Evolutionary conservation across 2,329 filamentous ascomycete species (phyloP).

Genomic region (Microcera coccophila): DNA sequence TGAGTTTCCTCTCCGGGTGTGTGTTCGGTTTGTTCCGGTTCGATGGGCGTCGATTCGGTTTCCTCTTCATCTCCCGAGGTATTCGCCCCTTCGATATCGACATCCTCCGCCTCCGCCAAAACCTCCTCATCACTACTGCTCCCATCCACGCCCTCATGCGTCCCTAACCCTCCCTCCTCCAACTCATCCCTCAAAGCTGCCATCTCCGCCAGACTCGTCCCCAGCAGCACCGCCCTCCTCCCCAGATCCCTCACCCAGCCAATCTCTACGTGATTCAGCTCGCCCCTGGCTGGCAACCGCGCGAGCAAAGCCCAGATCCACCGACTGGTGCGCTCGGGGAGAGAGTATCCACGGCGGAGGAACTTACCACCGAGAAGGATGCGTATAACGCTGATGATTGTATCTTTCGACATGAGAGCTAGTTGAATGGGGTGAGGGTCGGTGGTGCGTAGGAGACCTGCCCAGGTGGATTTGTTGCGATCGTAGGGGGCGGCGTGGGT

Average conservation of each 20-base stretch:
- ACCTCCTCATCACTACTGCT: slow-evolving; percentile 39
- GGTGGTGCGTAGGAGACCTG: slow-evolving; percentile 45
- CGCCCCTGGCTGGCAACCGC: slow-evolving; percentile 67
- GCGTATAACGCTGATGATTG: slow-evolving; percentile 62
- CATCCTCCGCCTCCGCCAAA: slow-evolving; percentile 31
- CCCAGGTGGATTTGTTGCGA: slow-evolving; percentile 52
- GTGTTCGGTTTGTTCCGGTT: slow-evolving; percentile 17
- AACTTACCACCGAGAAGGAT: slow-evolving; percentile 63
- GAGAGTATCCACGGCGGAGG: slow-evolving; percentile 54
- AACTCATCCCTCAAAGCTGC: slow-evolving; percentile 44
- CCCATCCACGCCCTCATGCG: slow-evolving; percentile 46
- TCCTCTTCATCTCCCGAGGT: slow-evolving; percentile 14
- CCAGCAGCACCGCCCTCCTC: slow-evolving; percentile 65
- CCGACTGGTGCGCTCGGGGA: slow-evolving; percentile 64
- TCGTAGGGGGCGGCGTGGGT: slow-evolving; percentile 54
- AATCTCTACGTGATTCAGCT: slow-evolving; percentile 71
- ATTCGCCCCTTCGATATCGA: slow-evolving; percentile 27
- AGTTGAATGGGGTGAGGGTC: slow-evolving; percentile 59
- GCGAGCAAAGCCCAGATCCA: slow-evolving; percentile 87
- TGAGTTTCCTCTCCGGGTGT: slow-evolving; percentile 17
- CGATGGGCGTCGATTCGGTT: slow-evolving; percentile 7
- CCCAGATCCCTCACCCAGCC: slow-evolving; percentile 74
- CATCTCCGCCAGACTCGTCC: slow-evolving; percentile 52
- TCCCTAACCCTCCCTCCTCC: slow-evolving; percentile 38
- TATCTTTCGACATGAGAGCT: slow-evolving; percentile 62